These are phyloP conservation scores for Pleochaeta shiraiana DNA, from an alignment of 2,329 filamentous ascomycete genomes.

Conservation along the genomic window DNA sequence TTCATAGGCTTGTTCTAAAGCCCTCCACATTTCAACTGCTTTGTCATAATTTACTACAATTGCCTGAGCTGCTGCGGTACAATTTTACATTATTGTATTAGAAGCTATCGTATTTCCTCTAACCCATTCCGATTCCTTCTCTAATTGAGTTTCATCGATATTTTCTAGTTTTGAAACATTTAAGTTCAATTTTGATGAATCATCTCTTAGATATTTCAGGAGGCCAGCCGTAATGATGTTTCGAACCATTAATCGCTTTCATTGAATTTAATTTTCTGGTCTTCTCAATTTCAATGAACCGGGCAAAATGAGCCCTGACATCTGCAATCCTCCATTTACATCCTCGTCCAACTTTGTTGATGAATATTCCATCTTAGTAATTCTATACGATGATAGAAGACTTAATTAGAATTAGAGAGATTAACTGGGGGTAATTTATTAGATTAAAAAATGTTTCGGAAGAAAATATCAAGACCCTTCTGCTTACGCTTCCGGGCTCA, in stretches of 20 bases:
- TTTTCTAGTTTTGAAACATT: neutral
- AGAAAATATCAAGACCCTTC: slow-evolving; percentile 1
- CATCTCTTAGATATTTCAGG: neutral
- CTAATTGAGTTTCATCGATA: neutral
- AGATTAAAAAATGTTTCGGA: neutral
- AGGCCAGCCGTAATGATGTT: neutral
- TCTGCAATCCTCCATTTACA: neutral
- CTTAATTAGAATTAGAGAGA: neutral
- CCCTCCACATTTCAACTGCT: neutral
- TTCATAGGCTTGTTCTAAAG: neutral
- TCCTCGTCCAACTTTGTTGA: neutral
- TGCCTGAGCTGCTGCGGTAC: neutral
- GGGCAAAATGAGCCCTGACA: neutral
- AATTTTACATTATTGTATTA: neutral
- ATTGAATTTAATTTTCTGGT: slow-evolving; percentile 3
- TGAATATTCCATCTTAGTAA: neutral
- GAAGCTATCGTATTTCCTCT: neutral
- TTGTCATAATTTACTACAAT: neutral
- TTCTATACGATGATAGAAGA: neutral
- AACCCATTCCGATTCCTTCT: neutral
- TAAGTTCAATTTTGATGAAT: neutral
- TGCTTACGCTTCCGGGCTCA: neutral
- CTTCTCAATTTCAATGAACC: neutral
- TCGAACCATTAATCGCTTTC: neutral
- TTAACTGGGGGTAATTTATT: neutral